Evolutionary conservation across 345 rosid genomes (phyloP).

Genomic region (Salix purpurea): DNA sequence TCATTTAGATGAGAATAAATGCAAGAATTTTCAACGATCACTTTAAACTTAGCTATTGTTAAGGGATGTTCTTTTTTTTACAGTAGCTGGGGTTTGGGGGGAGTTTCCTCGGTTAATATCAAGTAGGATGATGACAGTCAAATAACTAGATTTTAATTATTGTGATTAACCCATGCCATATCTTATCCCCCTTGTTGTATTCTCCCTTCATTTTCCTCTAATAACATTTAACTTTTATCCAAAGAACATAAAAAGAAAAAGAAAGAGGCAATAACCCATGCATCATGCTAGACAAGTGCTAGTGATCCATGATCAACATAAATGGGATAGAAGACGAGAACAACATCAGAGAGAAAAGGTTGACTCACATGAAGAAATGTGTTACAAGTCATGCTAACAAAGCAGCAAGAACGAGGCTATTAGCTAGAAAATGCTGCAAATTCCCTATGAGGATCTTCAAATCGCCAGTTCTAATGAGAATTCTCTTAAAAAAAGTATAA

Average conservation of each 20-base stretch:
- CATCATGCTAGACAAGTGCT: not conserved
- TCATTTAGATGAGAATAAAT: too few species aligned
- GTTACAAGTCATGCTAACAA: not conserved
- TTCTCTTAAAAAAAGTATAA: not conserved
- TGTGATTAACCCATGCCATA: not conserved
- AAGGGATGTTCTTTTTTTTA: too few species aligned
- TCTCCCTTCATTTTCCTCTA: not conserved
- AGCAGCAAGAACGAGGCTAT: not conserved
- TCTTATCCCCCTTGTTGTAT: not conserved
- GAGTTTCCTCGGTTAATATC: not conserved
- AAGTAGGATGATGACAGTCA: not conserved
- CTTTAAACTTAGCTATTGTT: too few species aligned
- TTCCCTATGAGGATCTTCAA: not conserved
- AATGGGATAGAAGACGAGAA: not conserved
- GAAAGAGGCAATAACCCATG: not conserved
- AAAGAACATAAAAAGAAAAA: not conserved
- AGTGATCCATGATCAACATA: not conserved
- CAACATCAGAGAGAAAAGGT: not conserved
- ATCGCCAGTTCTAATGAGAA: not conserved
- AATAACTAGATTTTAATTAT: too few species aligned
- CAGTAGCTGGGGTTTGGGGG: too few species aligned
- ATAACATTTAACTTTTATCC: not conserved
- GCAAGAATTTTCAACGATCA: too few species aligned
- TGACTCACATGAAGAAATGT: not conserved
- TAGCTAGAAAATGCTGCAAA: not conserved